Conservation (phyloP, 108 stramenopile genomes). For the Parmales sp. region DNA sequence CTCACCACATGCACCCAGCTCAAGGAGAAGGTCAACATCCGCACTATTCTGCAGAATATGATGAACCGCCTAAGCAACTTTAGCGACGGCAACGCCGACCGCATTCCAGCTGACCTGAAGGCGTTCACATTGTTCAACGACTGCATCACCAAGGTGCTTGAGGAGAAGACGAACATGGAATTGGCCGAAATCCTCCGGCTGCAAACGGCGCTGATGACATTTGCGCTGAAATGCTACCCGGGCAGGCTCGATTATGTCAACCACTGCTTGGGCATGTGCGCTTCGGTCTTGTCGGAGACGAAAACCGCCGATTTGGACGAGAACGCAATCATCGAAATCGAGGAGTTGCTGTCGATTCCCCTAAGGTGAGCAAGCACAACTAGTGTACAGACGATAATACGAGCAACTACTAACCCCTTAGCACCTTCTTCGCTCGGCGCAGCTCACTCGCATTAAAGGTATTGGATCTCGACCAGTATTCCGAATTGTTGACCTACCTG, state of each 20-base stretch:
- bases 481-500: conserved; percentile 67
- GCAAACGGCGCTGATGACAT: conserved; percentile 75
- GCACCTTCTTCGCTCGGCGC: background rate
- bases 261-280: conserved; percentile 64
- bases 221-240: conserved; percentile 84
- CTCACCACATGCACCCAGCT: conserved; percentile 72
- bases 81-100: background rate
- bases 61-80: conserved; percentile 70
- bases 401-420: too few relatives aligned
- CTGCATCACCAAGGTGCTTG: conserved; percentile 73
- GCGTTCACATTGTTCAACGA: conserved; percentile 85
- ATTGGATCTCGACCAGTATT: conserved; percentile 65
- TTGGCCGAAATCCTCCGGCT: conserved; percentile 77
- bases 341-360: conserved; percentile 76
- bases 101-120: conserved; percentile 29
- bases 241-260: conserved; percentile 72
- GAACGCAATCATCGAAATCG: conserved; percentile 69
- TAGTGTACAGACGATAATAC: too few relatives aligned
- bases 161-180: conserved; percentile 54
- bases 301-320: conserved; percentile 45
- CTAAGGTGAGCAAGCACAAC: too few relatives aligned
- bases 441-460: conserved; percentile 59
- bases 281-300: conserved; percentile 40
- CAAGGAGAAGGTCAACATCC: conserved; percentile 90
- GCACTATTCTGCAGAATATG: conserved; percentile 77